Evolutionary conservation across 192 early-diverging fungal genomes (phyloP).

Genomic region (Entophlyctis helioformis): DNA sequence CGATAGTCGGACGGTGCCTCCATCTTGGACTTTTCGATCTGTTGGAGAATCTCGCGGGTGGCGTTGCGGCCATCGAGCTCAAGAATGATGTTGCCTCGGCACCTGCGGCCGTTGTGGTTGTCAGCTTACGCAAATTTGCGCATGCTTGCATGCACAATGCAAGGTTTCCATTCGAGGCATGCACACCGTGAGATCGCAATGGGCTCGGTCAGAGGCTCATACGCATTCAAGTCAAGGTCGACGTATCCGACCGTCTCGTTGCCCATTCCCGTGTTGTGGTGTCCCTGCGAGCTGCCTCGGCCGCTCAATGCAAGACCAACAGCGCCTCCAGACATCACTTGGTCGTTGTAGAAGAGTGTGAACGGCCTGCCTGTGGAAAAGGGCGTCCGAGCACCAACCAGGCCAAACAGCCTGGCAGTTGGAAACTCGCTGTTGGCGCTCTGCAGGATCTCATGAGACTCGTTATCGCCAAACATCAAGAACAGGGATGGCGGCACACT

Average conservation of each 20-base stretch:
- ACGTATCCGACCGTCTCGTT: too few species aligned
- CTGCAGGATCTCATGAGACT: conserved; percentile 16
- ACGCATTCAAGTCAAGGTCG: too few species aligned
- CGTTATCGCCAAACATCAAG: conserved; percentile 18
- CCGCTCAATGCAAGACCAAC: conserved; percentile 10
- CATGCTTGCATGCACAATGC: too few species aligned
- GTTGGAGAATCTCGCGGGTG: conserved; percentile 7
- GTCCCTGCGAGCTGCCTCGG: too few species aligned
- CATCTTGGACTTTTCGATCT: conserved; percentile 5
- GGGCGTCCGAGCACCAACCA: conserved; percentile 21
- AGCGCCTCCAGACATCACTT: conserved; percentile 11
- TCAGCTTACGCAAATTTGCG: too few species aligned
- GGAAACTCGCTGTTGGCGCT: conserved; percentile 8
- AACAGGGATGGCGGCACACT: not conserved
- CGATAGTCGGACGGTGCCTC: too few species aligned
- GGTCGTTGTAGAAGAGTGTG: conserved; percentile 20
- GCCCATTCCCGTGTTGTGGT: too few species aligned
- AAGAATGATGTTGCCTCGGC: conserved; percentile 24
- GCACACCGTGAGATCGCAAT: too few species aligned
- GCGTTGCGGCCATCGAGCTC: conserved; percentile 13
- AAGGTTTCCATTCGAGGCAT: too few species aligned
- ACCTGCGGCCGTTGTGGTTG: too few species aligned
- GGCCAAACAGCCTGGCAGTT: conserved; percentile 5
- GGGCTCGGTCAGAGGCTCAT: too few species aligned
- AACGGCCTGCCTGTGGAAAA: conserved; percentile 19